Evolutionary conservation across 331 rosid genomes (phyloP).

Genomic region (Cucumis variabilis): DNA sequence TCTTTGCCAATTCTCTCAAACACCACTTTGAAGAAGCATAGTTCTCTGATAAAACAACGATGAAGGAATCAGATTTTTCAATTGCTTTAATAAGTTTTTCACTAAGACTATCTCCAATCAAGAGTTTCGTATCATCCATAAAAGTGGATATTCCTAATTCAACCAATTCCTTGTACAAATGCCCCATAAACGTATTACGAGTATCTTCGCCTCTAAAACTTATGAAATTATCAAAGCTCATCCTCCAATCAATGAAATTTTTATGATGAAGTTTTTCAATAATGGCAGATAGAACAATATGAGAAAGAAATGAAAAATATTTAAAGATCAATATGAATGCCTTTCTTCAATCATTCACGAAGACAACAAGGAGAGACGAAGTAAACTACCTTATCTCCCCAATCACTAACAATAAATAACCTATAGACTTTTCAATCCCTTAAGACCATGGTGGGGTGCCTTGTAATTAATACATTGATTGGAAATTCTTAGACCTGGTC

Average conservation of each 20-base stretch:
- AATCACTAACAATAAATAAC: no score
- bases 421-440: no score
- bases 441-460: no score
- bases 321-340: no score
- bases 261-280: not conserved
- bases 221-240: not conserved
- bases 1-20: conserved; percentile 19
- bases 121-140: not conserved
- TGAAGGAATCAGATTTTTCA: not conserved
- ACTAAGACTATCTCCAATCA: not conserved
- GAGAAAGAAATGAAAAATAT: no score
- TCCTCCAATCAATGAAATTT: not conserved
- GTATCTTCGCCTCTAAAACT: conserved; percentile 37
- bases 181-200: not conserved
- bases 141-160: not conserved
- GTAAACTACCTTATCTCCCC: no score
- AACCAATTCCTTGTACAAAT: not conserved
- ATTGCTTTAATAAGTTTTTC: not conserved
- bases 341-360: no score
- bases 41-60: not conserved
- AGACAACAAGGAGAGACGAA: no score
- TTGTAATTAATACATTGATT: no score
- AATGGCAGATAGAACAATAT: not conserved
- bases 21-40: conserved; percentile 36
- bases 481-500: no score